Percentiles rank a stretch among this genome's conserved stretches.
Conservation (phyloP, 2,329 filamentous ascomycete genomes). For the Pseudogymnoascus sp. region DNA sequence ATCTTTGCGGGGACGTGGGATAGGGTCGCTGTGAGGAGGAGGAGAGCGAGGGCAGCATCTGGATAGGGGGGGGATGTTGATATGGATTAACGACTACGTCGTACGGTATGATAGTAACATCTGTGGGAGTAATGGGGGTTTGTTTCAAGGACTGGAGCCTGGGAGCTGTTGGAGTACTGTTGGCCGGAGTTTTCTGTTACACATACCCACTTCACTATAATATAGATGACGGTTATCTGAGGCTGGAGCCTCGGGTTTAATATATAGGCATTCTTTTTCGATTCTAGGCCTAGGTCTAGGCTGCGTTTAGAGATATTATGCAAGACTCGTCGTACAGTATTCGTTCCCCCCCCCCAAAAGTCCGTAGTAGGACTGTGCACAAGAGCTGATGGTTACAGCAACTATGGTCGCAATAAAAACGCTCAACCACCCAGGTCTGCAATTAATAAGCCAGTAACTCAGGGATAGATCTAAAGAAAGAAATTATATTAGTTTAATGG, state of each 20-base stretch:
- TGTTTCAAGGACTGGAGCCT: neutral
- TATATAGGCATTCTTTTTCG: neutral
- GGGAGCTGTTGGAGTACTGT: neutral
- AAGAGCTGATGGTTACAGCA: neutral
- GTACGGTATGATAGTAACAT: neutral
- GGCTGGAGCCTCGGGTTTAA: neutral
- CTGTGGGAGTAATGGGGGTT: neutral
- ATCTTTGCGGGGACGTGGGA: constrained; percentile 56
- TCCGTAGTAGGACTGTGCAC: neutral
- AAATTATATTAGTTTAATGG: neutral
- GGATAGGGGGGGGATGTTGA: neutral
- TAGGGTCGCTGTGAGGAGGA: constrained; percentile 31
- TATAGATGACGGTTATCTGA: neutral
- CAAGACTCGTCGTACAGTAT: neutral
- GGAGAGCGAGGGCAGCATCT: constrained; percentile 16
- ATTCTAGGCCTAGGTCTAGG: neutral
- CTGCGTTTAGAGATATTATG: neutral
- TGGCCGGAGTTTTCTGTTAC: neutral
- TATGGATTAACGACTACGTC: neutral
- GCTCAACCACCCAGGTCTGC: neutral
- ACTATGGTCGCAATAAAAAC: neutral
- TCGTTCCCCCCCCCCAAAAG: neutral
- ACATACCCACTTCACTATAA: neutral
- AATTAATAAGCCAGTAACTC: neutral
- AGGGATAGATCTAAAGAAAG: neutral